Percentiles rank a stretch among this genome's conserved stretches.
Evolutionary conservation across 1,284 basidiomycete genomes (phyloP).

Genomic region (Heliocybe sulcata): DNA sequence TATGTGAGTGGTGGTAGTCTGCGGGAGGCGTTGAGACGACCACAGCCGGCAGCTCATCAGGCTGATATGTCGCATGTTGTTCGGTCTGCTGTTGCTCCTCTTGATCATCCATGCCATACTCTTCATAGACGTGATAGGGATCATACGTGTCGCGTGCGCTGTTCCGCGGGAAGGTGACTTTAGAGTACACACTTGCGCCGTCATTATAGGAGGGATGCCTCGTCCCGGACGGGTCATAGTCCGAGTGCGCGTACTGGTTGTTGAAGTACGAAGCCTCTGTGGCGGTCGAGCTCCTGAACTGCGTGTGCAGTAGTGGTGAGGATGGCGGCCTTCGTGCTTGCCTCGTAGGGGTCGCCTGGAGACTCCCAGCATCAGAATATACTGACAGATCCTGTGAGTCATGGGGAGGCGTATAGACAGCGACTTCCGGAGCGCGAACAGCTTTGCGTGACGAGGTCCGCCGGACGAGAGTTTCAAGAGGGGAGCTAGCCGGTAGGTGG

Average conservation of each 20-base stretch:
- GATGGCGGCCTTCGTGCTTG: conserved; percentile 21
- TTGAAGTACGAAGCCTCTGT: conserved; percentile 36
- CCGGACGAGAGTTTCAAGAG: conserved; percentile 32
- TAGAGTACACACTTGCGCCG: conserved; percentile 31
- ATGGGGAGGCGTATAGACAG: not conserved
- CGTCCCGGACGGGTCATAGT: not conserved
- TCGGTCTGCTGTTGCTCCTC: conserved; percentile 7
- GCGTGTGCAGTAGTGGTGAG: conserved; percentile 58
- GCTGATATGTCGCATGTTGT: not conserved
- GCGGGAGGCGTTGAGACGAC: conserved; percentile 35
- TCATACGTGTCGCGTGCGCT: not conserved
- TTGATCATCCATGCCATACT: not conserved
- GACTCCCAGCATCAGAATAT: conserved; percentile 6
- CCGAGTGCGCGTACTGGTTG: conserved; percentile 12
- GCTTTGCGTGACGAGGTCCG: conserved; percentile 29
- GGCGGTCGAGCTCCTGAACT: conserved; percentile 48
- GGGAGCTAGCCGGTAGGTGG: conserved; percentile 18
- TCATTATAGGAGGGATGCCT: conserved; percentile 22
- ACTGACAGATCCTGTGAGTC: not conserved
- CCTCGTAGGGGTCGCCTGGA: conserved; percentile 13
- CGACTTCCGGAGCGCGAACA: not conserved
- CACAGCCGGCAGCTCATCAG: conserved; percentile 29
- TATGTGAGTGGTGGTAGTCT: conserved; percentile 10
- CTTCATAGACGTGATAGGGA: not conserved
- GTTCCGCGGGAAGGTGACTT: conserved; percentile 9